Evolutionary conservation across 106 monocot species (phyloP), one percentile per base, ranked within the genome.

Genomic region (Phalaenopsis equestris): DNA sequence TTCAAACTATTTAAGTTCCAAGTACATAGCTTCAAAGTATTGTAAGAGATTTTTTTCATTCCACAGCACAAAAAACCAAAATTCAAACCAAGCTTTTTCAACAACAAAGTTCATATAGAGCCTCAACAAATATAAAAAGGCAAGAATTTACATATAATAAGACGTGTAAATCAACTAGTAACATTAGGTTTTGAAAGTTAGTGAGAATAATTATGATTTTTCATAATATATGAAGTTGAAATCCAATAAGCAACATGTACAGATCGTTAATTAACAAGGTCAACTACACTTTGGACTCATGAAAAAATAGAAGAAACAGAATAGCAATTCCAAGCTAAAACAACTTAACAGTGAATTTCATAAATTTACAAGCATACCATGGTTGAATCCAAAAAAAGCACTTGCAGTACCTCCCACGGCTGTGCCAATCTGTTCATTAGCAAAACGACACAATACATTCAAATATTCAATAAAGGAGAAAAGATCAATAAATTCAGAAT

Each of bases 361-460:
- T 17, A 79, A 56, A 21, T 30, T 7, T 30, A 72, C 23, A 16
- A 73, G 48, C 86, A 36, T 86, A 96, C 96, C 84, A 75, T 96
- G 89, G 61, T 96, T 96, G 80, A 96, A 96, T 84, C 96, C 96
- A 87, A 93, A 96, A 38, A 91, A 91, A 24, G 89, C 89, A 52
- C 96, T 93, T 23, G 96, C 84, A 21, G 84, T 88, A 17, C 89
- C 95, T 38, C 93, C 95, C 78, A 96, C 87, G 61, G 89, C 93
- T 24, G 89, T 80, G 47, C 93, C 95, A 84, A 96, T 96, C 95
- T 96, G 81, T 36, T 24, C 72, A 48, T 81, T 5, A 78, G 17
- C 75, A 79, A 45, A 38, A 70, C 4, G 39, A 39, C 70, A 68
- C 11, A 68, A 68, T 11, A 36, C 3, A 37, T 68, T 68, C 37